These are phyloP conservation scores for Xanthoparmelia taractica DNA, from an alignment of 495 filamentous ascomycete species.

Conservation along the genomic window DNA sequence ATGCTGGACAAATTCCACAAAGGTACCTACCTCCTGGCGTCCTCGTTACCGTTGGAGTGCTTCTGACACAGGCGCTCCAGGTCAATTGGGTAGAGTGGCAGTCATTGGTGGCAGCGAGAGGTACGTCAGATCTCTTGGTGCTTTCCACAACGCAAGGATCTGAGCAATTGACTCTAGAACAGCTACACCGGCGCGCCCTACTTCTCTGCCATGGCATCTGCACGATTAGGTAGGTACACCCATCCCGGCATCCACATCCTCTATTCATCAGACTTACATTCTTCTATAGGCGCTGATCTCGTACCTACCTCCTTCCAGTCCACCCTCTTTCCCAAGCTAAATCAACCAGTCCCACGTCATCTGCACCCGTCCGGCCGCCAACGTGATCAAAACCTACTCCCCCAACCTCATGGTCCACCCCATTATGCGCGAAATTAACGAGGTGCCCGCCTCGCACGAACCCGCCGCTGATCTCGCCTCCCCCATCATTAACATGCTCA, in stretches of 20 bases:
- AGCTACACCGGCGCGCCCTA: conserved; percentile 94
- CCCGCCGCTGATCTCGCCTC: conserved; percentile 52
- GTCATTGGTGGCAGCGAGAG: conserved; percentile 94
- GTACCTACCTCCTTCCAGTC: conserved; percentile 36
- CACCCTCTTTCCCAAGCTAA: conserved; percentile 4
- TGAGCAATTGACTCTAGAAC: conserved; percentile 4
- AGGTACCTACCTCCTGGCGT: conserved; percentile 48
- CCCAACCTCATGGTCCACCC: conserved; percentile 99
- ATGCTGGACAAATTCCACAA: conserved; percentile 97
- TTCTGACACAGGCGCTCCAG: conserved; percentile 36
- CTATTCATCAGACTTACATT: not conserved
- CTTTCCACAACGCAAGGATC: not conserved
- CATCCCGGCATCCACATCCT: not conserved
- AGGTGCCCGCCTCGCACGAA: conserved; percentile 36
- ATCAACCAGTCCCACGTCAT: conserved; percentile 78
- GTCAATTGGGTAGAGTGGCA: conserved; percentile 83
- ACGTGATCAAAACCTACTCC: conserved; percentile 94
- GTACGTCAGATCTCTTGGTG: conserved; percentile 31
- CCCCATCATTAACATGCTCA: conserved; percentile 72
- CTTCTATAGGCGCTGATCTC: conserved; percentile 63
- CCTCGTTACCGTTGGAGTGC: conserved; percentile 13
- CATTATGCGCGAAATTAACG: conserved; percentile 65
- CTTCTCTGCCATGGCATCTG: conserved; percentile 95
- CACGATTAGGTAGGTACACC: conserved; percentile 52
- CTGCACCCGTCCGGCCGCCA: conserved; percentile 79